Evolutionary conservation across 1,284 basidiomycete genomes (phyloP).

Genomic region (Ceratobasidium sp.): DNA sequence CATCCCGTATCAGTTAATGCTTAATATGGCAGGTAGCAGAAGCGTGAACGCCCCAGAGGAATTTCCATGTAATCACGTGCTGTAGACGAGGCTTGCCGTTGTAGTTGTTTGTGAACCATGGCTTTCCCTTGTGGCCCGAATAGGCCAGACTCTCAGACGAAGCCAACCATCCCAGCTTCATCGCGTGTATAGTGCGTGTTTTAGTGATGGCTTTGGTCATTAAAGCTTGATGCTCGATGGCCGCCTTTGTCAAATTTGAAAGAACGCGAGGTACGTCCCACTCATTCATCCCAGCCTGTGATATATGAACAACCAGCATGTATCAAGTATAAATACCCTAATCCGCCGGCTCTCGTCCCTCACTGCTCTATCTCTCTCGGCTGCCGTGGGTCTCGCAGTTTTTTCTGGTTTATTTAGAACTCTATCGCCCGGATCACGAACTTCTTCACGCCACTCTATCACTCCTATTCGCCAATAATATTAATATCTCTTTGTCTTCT

Average conservation of each 20-base stretch:
- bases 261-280: not conserved
- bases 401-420: not conserved
- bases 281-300: not conserved
- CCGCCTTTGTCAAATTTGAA: conserved; percentile 22
- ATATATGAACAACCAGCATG: not conserved
- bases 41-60: not conserved
- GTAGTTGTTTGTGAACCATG: not conserved
- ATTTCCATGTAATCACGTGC: not conserved
- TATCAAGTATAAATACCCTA: not conserved
- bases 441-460: not conserved
- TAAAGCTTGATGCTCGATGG: conserved; percentile 5
- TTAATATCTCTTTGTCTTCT: not conserved
- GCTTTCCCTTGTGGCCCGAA: conserved; percentile 29
- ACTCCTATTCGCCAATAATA: not conserved
- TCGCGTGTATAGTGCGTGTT: conserved; percentile 6
- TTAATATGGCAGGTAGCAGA: not conserved
- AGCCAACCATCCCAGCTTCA: conserved; percentile 2
- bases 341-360: not conserved
- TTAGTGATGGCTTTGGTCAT: conserved; percentile 8
- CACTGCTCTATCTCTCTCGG: not conserved
- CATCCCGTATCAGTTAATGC: not conserved
- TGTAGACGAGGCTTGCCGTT: not conserved
- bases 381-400: conserved; percentile 43
- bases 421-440: conserved; percentile 19
- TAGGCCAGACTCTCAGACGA: not conserved